A percentile compares a stretch with the other conserved stretches of the same genome.
Conservation (phyloP, 1,284 basidiomycete genomes). For the Ceratobasidium sp. region DNA sequence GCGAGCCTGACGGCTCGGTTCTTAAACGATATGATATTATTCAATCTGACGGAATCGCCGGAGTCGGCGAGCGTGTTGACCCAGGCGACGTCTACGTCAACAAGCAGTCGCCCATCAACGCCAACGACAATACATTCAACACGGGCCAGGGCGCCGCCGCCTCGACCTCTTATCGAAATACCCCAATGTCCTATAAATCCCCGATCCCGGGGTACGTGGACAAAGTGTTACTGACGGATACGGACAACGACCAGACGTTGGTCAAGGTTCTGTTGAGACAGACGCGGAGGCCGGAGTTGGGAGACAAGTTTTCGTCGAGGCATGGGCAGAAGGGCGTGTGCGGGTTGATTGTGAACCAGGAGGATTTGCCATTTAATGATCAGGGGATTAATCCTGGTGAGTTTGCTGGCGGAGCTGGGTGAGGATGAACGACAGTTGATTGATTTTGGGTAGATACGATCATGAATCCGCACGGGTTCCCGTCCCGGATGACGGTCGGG, state of each 20-base stretch:
- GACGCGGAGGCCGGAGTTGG: conserved; percentile 94
- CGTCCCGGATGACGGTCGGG: conserved; percentile 99
- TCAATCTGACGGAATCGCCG: conserved; percentile 91
- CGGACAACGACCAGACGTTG: conserved; percentile 93
- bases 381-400: conserved; percentile 91
- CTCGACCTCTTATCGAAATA: conserved; percentile 86
- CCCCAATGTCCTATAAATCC: conserved; percentile 91
- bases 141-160: conserved; percentile 68
- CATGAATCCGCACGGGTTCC: conserved; percentile 99
- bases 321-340: conserved; percentile 99
- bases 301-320: conserved; percentile 98
- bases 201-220: conserved; percentile 95
- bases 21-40: conserved; percentile 92
- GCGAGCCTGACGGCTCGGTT: conserved; percentile 80
- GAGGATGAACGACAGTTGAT: not conserved
- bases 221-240: conserved; percentile 97
- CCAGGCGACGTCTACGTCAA: conserved; percentile 96
- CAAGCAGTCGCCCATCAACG: conserved; percentile 94
- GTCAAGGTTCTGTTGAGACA: conserved; percentile 99
- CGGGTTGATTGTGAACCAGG: conserved; percentile 97
- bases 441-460: conserved; percentile 80
- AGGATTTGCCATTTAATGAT: conserved; percentile 99
- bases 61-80: conserved; percentile 93
- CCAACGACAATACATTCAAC: conserved; percentile 75
- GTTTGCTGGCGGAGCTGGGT: conserved; percentile 47